Evolutionary conservation across 768 basidiomycete species (phyloP), one percentile per base, ranked within the genome.

Genomic region (Mycena floridula): DNA sequence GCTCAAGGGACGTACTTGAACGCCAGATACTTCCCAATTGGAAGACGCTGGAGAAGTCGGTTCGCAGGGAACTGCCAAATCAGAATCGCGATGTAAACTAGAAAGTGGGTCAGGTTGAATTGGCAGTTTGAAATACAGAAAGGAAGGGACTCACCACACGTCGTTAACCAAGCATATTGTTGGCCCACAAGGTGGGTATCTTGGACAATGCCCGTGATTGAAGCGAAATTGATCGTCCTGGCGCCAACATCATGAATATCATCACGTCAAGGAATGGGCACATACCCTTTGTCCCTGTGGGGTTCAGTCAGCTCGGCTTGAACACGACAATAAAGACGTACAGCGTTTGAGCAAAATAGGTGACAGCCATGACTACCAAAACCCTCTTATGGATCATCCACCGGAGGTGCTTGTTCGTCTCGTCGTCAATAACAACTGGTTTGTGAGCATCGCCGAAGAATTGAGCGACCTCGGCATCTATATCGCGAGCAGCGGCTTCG

Each of bases 21-120:
- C 4, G 63, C 66, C 1, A 76, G 60, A 45, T 71, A 74, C 57
- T 74, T 76, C n/a, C 58, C 76, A 40, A 78, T 59, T 3, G 73
- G 74, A 13, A 76, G 54, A 3, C 69, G 61, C 49, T 76, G 75
- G 27, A 77, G 62, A 16, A 76, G 56, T 4, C 68, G 59, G 49
- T 74, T 77, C 4, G 72, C 68, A 0, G 74, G 75, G 30, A 73
- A 68, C 54, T 76, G 69, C 69, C 69, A 71, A 13, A 61, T 36
- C 12, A 70, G 54, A 66, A 70, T 68, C 3, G 66, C 66, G 48
- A 69, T 68, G 47, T 70, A 69, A 5, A 69, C 68, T 69, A 37
- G 20, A 45, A 25, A 16, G 11, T 11, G 18, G 51, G 40, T 53
- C 36, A 21, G 15, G 25, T 30, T 18, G 25, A 36, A 22, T n/a